These are phyloP conservation scores for Auxenochlorella pyrenoidosa DNA, from an alignment of 139 green algal species.

Conservation along the genomic window DNA sequence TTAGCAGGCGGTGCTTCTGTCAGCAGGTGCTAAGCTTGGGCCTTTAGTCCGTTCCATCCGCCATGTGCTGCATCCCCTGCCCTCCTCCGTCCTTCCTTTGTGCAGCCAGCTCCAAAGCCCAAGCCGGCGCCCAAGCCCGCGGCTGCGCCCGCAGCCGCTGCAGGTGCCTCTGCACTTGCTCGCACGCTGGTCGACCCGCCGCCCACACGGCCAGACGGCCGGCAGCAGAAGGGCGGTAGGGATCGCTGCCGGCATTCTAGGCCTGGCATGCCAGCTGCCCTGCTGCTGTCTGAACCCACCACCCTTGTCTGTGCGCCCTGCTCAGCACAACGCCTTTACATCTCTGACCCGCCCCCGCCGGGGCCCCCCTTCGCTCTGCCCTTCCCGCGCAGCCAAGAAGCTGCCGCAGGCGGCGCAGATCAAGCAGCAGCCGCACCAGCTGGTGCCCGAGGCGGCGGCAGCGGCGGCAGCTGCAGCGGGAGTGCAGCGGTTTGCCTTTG, in stretches of 20 bases:
- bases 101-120: not conserved
- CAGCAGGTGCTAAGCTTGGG: too few relatives aligned
- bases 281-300: not conserved
- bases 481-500: conserved; percentile 63
- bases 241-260: not conserved
- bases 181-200: conserved; percentile 66
- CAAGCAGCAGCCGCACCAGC: conserved; percentile 30
- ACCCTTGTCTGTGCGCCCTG: not conserved
- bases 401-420: conserved; percentile 22
- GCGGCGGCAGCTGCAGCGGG: not conserved
- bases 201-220: conserved; percentile 55
- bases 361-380: not conserved
- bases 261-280: not conserved
- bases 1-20: not conserved
- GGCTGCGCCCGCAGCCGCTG: conserved; percentile 44
- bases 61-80: too few relatives aligned
- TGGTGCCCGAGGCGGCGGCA: conserved; percentile 9
- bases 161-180: conserved; percentile 82
- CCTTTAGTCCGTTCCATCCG: too few relatives aligned
- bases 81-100: not conserved
- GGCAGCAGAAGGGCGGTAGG: conserved; percentile 69
- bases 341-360: not conserved
- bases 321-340: not conserved
- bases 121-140: conserved; percentile 18
- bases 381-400: not conserved